Evolutionary conservation across 2,329 filamentous ascomycete genomes (phyloP), one percentile per base, ranked within the genome.

Genomic region (Diaporthe sp.): DNA sequence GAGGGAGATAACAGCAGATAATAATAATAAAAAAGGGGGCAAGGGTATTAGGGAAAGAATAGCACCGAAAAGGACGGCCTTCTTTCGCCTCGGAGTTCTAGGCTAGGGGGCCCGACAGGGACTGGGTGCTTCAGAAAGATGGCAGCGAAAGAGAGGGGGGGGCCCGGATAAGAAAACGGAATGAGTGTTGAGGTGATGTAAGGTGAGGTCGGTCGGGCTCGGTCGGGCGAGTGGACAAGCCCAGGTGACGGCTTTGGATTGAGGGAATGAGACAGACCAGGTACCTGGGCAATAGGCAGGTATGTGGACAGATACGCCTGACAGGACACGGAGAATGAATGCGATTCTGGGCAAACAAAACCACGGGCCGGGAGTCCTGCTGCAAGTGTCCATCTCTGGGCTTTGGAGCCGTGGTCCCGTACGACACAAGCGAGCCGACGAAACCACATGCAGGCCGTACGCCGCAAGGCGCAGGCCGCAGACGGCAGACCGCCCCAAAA

Each of bases 51-150:
- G 47, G 35, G 25, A 66, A 39, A 17, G 47, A 53, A 25, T n/a
- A 27, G n/a, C 22, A n/a, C 22, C 10, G n/a, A 53, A 27, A 27
- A 22, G 44, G 44, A 22, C 44, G 32, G 47, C 32, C 32, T 68
- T 39, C 47, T 51, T 35, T 68, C 47, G 63, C 47, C 47, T 68
- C 47, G 47, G 63, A 68, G 63, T 39, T 39, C 63, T 68, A 32
- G 47, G 63, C 63, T 66, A 66, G 44, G 63, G 63, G 30, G 44
- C 44, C 44, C 13, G 44, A 51, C 47, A 39, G 44, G 63, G 63
- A 51, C 44, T 51, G 47, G 63, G 63, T 66, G 63, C 63, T 68
- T 68, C 63, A 68, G 56, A 63, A 63, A 61, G 35, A 63, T 55
- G 70, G 70, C 58, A 63, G 70, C 44, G 55, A 53, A 37, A 44